Evolutionary conservation across 139 green algal genomes (phyloP), one percentile per base, ranked within the genome.

Genomic region (Chlamydomonas applanata): DNA sequence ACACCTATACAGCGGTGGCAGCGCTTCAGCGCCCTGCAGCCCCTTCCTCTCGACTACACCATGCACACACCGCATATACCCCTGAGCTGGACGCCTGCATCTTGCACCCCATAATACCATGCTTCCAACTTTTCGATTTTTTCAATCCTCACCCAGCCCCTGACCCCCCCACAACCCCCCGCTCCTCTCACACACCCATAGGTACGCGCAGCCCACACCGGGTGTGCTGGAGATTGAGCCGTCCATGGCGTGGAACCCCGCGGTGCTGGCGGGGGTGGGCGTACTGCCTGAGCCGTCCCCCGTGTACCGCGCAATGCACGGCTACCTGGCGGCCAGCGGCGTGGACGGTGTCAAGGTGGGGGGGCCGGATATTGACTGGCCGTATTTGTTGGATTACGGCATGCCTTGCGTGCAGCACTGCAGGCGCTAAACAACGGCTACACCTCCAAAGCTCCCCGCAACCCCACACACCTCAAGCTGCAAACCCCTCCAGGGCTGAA

Each of bases 321-420:
- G 34, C 29, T 98, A 98, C 89, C 86, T 97, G 24, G 54, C 62
- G 0, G 14, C 71, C 67, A 66, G 82, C 79, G 94, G 94, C 16
- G 83, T 98, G 22, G 92, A 92, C 66, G 96, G 96, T 3, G 95
- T 99, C 59, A 99, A 98, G 80, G 93, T 97, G 72, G 53, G 54
- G n/a, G 54, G n/a, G 24, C 69, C 52, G 34, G 9, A 40, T 2
- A 33, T 53, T 3, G 60, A 66, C 40, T 75, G 72, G 29, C 16
- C 3, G 4, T 68, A n/a, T 7, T 45, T 40, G 13, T 25, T 35
- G 60, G 40, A 7, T 11, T 49, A 7, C 11, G 40, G 7, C 11
- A 19, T 49, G 40, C 40, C 7, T 49, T 49, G 7, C n/a, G n/a
- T n/a, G n/a, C n/a, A n/a, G n/a, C n/a, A n/a, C n/a, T n/a, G n/a